Evolutionary conservation across 2,329 filamentous ascomycete species (phyloP).

Genomic region (Pyrenochaeta sp.): DNA sequence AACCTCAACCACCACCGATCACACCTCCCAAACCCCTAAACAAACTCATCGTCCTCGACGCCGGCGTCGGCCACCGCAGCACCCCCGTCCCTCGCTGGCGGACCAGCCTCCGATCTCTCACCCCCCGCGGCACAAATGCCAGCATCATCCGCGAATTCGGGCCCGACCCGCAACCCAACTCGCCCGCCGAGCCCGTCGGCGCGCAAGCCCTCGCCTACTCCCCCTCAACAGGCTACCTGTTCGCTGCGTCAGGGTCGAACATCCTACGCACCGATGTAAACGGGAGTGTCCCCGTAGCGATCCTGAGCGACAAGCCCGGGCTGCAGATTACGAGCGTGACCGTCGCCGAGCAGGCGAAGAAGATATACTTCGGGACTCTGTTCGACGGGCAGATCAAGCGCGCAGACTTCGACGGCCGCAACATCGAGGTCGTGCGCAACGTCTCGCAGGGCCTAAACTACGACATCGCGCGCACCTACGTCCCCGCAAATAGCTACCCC

Average conservation of each 20-base stretch:
- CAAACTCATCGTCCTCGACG: conserved; percentile 16
- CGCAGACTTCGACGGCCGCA: conserved; percentile 14
- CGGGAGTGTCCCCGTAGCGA: conserved; percentile 4
- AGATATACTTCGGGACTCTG: conserved; percentile 15
- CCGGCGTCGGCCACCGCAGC: conserved; percentile 20
- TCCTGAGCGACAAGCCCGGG: conserved; percentile 1
- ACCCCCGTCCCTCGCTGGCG: conserved; percentile 16
- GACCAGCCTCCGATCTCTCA: conserved; percentile 19
- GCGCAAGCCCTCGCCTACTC: conserved; percentile 11
- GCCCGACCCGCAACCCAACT: background rate
- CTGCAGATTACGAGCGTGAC: conserved; percentile 10
- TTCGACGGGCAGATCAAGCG: conserved; percentile 12
- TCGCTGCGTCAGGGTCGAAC: conserved; percentile 14
- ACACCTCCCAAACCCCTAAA: background rate
- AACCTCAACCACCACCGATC: no score
- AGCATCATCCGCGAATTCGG: conserved; percentile 15
- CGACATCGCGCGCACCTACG: background rate
- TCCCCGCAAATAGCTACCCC: conserved; percentile 7
- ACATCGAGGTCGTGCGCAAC: conserved; percentile 11
- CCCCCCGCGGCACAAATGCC: conserved; percentile 11
- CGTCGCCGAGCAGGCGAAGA: conserved; percentile 10
- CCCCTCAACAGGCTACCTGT: conserved; percentile 8
- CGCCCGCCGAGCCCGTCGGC: conserved; percentile 6
- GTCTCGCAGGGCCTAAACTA: conserved; percentile 14
- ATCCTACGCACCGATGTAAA: conserved; percentile 14